Evolutionary conservation across 495 filamentous ascomycete genomes (phyloP), one percentile per base, ranked within the genome.

Genomic region (Eremomyces bilateralis): DNA sequence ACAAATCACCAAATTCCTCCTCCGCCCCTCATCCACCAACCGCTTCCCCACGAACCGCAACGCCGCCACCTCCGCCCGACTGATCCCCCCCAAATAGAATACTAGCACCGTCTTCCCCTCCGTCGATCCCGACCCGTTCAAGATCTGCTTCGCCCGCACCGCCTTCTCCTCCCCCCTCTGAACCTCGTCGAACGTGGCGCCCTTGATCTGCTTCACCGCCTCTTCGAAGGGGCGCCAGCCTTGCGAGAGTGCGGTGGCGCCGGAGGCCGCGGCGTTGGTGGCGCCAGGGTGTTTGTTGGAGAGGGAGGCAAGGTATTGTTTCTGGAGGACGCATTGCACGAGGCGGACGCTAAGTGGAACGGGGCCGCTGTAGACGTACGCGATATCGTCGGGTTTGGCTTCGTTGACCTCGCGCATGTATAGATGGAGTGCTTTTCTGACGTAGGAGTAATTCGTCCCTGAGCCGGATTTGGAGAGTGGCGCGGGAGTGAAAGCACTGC

Each of bases 341-440:
- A 99, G 68, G 12, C 90, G 79, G 40, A 95, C 65, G 37, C 79
- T 90, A 16, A 99, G 65, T 2, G 90, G 88, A 4, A 90, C 90
- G 51, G 94, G 95, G 30, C 90, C 90, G 42, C 78, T 85, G 60
- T 93, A 99, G 21, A 91, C 84, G 48, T 95, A 99, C 6, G 90
- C 80, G 41, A 95, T 79, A 41, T 99, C 90, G 44, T 84, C 74
- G 5, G 90, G 90, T n/a, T 92, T 80, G 30, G 84, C 73, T 52
- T 95, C 90, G 49, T 91, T 84, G 38, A 95, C 84, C 51, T 99
- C 90, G 51, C 95, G 85, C 35, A 93, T 76, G 42, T 94, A 85
- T 32, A 99, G 67, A 17, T 75, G 69, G 18, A 99, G 71, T 40
- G 70, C 68, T 50, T 81, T 82, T 21, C 90, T 76, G 10, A 94